Evolutionary conservation across 768 basidiomycete genomes (phyloP), one percentile per base, ranked within the genome.

Genomic region (Suillus cothurnatus): DNA sequence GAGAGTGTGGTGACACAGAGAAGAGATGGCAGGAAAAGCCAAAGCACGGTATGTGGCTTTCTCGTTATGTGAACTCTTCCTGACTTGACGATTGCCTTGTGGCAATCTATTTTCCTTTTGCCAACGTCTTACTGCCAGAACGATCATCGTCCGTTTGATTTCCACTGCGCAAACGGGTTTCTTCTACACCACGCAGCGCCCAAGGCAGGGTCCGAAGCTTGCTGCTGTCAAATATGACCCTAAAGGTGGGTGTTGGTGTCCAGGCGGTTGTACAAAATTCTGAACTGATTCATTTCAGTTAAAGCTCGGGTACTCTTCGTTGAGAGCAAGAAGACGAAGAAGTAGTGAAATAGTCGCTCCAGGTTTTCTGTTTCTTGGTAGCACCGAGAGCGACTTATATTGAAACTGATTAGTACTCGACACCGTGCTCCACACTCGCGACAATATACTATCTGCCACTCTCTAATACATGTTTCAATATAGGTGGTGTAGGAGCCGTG

Each of bases 141-240:
- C 92, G 2, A 76, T 96, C 62, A 89, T 97, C 63, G 88, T 96
- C 61, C 91, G 93, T 57, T 84, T 97, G 69, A 88, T 96, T 65
- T 96, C 95, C 17, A 94, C 94, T 0, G 95, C 95, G 0, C 90
- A 93, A 77, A 96, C 94, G 1, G 94, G 95, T 14, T 94, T 85
- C 80, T 95, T 95, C 77, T 97, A 96, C 78, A 93, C 93, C 26
- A 91, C 91, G 3, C 85, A 89, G 67, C 85, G 95, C 26, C 79
- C 89, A 49, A 85, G 95, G 14, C 76, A 85, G 71, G 90, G 88
- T 2, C 88, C 92, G n/a, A 91, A 85, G 76, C 79, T 97, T 59
- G 88, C 92, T 9, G 89, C 92, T n/a, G 90, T 96, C 70, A 97
- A 96, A 77, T 96, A 95, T 74, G 95, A 97, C 72, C 93, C 94